Evolutionary conservation across 208 protist species (phyloP).

Genomic region (Trichomonas tenax): DNA sequence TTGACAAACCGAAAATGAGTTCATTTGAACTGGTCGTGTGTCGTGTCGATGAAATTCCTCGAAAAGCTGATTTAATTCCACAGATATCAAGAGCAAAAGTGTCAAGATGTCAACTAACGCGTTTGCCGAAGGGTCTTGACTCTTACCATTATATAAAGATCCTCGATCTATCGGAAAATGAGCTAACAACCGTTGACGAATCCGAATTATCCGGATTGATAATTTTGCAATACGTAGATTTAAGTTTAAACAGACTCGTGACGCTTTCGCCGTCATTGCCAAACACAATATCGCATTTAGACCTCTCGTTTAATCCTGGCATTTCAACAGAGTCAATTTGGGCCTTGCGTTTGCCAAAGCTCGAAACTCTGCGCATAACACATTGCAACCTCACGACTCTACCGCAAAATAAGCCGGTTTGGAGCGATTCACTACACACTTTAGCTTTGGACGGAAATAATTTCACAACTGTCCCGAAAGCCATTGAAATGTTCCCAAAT

Average conservation of each 20-base stretch:
- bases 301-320: not conserved
- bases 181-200: not conserved
- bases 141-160: not conserved
- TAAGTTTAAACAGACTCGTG: not conserved
- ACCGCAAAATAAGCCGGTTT: not conserved
- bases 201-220: not conserved
- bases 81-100: not conserved
- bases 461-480: not conserved
- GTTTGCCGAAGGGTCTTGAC: not conserved
- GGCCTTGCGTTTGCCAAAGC: not conserved
- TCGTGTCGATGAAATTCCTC: not conserved
- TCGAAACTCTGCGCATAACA: not conserved
- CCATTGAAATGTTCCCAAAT: not conserved
- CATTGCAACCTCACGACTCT: not conserved
- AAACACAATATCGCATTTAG: not conserved
- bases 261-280: not conserved
- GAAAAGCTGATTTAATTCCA: not conserved
- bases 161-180: not conserved
- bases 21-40: not conserved
- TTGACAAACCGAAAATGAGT: not conserved
- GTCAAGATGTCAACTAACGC: not conserved
- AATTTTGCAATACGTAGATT: not conserved
- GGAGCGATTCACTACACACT: not conserved
- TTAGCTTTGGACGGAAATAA: not conserved
- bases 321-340: not conserved